Percentiles rank a stretch among this genome's conserved stretches.
These are phyloP conservation scores for Linnemannia zychae DNA, from an alignment of 192 early-diverging fungal species.

Conservation along the genomic window DNA sequence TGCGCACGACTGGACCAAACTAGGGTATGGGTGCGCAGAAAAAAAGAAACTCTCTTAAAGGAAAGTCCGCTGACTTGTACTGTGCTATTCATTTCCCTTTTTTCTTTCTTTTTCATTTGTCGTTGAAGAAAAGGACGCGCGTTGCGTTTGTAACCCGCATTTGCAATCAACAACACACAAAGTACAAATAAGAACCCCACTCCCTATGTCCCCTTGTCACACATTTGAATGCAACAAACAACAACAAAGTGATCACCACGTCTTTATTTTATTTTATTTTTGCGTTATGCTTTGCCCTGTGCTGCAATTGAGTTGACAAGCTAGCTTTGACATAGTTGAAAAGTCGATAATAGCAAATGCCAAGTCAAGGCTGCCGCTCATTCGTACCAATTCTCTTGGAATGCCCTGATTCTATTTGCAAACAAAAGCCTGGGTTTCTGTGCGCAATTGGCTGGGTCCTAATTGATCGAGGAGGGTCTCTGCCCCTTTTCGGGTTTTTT, in stretches of 20 bases:
- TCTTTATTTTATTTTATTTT: background rate
- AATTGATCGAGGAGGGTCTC: no score
- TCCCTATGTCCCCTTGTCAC: background rate
- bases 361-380: background rate
- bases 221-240: background rate
- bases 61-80: no score
- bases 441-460: no score
- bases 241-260: background rate
- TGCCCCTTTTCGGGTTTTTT: no score
- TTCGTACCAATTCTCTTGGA: background rate
- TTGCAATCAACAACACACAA: no score
- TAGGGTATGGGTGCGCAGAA: no score
- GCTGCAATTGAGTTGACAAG: no score
- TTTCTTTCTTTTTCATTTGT: constrained; percentile 2
- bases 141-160: background rate
- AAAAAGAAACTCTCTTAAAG: no score
- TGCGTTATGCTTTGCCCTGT: no score
- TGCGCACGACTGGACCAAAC: no score
- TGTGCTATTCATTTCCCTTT: background rate
- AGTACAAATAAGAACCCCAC: background rate
- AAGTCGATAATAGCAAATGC: background rate
- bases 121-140: background rate
- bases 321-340: background rate
- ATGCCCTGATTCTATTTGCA: background rate
- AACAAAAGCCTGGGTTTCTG: background rate